Base-by-base conservation (phyloP, 2,329 filamentous ascomycete genomes). In the Penicillium brevicompactum region DNA sequence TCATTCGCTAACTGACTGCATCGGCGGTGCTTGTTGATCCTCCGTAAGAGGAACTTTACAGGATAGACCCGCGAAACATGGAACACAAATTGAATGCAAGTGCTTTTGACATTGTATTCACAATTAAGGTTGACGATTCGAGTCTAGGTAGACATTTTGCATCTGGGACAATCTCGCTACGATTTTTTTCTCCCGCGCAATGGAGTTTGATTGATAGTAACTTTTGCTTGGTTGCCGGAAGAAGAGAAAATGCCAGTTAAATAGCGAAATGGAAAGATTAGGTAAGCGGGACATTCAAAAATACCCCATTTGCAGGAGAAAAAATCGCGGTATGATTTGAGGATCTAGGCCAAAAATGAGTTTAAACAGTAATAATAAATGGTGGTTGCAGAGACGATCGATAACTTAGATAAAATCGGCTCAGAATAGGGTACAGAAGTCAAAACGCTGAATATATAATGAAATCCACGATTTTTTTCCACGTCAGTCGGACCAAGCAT, bases 401-500 rank as follows among this genome's bases (percentile, higher is more conserved):
- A 38, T 31, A 27, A 18, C 18, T 6, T 21, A 38, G 21, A 38
- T 32, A 1, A 38, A 47, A 38, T 13, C 21, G 16, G 32, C 13
- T 16, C 32, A 47, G 31, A 30, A 45, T 30, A 45, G 32, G 18
- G 21, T 11, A 16, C 18, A 37, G 18, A 24, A 16, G 16, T 47
- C 32, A 38, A 38, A 38, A 16, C 27, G 18, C 10, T 47, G 5
- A 9, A 47, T 30, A 38, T 27, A 14, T 27, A 13, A 38, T 21
- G 45, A 47, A 38, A 38, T 47, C 21, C 45, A 37, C 21, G 31
- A 27, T n/a, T 11, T 16, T 16, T 27, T 44, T 32, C 27, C 18
- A 31, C 9, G 41, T 53, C 21, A 54, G 44, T 54, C 46, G 6
- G 46, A 54, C 51, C 51, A 54, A 54, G 51, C 32, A 45, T 54